Percentiles rank a stretch among this genome's conserved stretches.
Evolutionary conservation across 306 rosid species (phyloP).

Genomic region (Vicia faba): DNA sequence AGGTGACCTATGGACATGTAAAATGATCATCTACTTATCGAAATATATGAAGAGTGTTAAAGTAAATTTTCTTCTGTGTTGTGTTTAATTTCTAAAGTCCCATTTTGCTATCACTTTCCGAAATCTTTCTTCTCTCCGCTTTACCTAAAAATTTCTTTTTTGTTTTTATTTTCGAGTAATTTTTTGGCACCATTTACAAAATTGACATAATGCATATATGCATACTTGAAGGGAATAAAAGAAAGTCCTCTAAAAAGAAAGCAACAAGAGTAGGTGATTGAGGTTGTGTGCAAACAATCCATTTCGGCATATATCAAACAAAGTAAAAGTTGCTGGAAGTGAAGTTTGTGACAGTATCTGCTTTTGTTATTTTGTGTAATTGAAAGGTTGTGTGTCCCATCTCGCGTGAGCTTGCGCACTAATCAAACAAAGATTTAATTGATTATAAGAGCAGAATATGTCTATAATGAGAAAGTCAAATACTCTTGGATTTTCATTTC

Average conservation of each 20-base stretch:
- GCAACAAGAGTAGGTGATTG: not conserved
- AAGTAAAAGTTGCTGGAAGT: not conserved
- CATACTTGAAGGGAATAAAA: too few relatives aligned
- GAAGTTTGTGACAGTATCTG: not conserved
- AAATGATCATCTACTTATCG: too few relatives aligned
- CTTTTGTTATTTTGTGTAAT: slow-evolving; percentile 12
- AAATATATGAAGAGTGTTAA: too few relatives aligned
- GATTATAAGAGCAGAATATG: slow-evolving; percentile 2
- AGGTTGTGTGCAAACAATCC: not conserved
- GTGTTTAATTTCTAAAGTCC: too few relatives aligned
- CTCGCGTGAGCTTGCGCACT: slow-evolving; percentile 44
- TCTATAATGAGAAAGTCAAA: slow-evolving; percentile 37
- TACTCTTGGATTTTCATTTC: slow-evolving; percentile 30
- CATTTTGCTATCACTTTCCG: too few relatives aligned
- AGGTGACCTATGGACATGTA: too few relatives aligned
- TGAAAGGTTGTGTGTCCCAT: slow-evolving; percentile 13
- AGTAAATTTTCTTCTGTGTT: too few relatives aligned
- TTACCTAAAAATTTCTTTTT: too few relatives aligned
- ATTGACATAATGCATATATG: too few relatives aligned
- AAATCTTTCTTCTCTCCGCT: too few relatives aligned
- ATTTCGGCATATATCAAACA: not conserved
- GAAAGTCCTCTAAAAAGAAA: not conserved
- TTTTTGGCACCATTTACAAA: too few relatives aligned
- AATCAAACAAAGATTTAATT: slow-evolving; percentile 4
- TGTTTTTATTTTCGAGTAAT: too few relatives aligned